Evolutionary conservation across 2,329 filamentous ascomycete genomes (phyloP), one percentile per base, ranked within the genome.

Genomic region (Domatiomyces globalis): DNA sequence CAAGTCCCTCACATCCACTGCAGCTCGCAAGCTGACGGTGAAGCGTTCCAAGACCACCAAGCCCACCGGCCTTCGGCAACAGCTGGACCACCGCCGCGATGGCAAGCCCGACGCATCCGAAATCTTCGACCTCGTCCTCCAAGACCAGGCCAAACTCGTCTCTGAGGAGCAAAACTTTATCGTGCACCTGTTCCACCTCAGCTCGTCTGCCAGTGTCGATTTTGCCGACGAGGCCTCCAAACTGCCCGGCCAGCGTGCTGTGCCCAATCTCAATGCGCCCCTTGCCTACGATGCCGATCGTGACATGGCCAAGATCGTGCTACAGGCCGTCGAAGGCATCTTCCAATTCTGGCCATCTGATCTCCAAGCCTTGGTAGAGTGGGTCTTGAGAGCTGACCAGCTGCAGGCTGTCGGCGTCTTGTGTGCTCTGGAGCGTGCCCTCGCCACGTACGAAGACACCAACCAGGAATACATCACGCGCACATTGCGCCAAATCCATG

Each of bases 91-190:
- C 62, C 67, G 69, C 7, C 70, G 78, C 46, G 80, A 83, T 58
- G 81, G 79, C 50, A 80, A 81, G 60, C 77, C 84, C 52, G 76
- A 85, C 58, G 80, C 86, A 0, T 90, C 82, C 60, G 88, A 95
- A 66, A 80, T 87, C 2, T 95, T 96, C 66, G 75, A 80, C 0
- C 82, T 81, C 39, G 80, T 87, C 10, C 70, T 95, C 55, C 84
- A 92, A 52, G 87, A 95, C 61, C 79, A 92, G 57, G 71, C 89
- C 45, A 86, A 84, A 5, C 75, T 94, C 51, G 81, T 95, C 53
- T 83, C 87, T 60, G 89, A 90, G 66, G 92, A 98, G 68, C 90
- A 98, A 66, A 96, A 95, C 64, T 98, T 96, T 64, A 75, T 95
- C 47, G 82, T 95, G n/a, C 87, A 94, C 60, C 92, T 95, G 66